Conservation (phyloP, 495 filamentous ascomycete genomes). For the Neurospora hispaniola region DNA sequence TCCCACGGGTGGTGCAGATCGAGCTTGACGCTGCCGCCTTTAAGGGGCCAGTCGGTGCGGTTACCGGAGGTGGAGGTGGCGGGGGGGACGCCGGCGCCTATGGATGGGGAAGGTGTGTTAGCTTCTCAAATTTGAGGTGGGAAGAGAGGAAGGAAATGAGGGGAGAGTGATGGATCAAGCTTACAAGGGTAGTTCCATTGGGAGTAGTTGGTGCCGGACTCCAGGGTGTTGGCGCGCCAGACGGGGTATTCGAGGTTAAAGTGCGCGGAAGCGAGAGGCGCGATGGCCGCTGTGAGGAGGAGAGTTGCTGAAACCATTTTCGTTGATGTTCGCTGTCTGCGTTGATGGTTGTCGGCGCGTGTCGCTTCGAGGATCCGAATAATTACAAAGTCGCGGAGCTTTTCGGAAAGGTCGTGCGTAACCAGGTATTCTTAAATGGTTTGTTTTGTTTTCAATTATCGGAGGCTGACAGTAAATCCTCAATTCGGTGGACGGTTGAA, state of each 20-base stretch:
- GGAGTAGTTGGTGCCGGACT: constrained; percentile 22
- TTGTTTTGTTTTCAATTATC: neutral
- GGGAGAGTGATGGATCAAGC: constrained; percentile 6
- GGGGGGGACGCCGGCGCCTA: constrained; percentile 46
- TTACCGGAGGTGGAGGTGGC: constrained; percentile 29
- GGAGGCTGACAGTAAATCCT: neutral
- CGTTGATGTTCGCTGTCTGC: neutral
- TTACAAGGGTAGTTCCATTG: constrained; percentile 52
- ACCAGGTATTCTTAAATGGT: neutral
- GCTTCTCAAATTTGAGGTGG: neutral
- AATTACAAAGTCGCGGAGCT: neutral
- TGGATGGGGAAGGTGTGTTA: constrained; percentile 1
- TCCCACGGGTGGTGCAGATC: constrained; percentile 44
- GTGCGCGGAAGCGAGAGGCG: constrained; percentile 40
- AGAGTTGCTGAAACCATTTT: constrained; percentile 24
- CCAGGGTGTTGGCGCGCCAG: constrained; percentile 45
- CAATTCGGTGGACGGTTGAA: neutral
- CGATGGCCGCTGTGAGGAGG: constrained; percentile 21
- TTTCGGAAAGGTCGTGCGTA: neutral
- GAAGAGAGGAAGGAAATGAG: neutral
- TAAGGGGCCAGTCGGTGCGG: constrained; percentile 51
- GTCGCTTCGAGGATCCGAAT: neutral
- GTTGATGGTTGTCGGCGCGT: neutral
- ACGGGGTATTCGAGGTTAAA: constrained; percentile 46
- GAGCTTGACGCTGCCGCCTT: constrained; percentile 43